These are phyloP conservation scores for Termitomyces heimii DNA, from an alignment of 768 basidiomycete genomes.

Conservation along the genomic window DNA sequence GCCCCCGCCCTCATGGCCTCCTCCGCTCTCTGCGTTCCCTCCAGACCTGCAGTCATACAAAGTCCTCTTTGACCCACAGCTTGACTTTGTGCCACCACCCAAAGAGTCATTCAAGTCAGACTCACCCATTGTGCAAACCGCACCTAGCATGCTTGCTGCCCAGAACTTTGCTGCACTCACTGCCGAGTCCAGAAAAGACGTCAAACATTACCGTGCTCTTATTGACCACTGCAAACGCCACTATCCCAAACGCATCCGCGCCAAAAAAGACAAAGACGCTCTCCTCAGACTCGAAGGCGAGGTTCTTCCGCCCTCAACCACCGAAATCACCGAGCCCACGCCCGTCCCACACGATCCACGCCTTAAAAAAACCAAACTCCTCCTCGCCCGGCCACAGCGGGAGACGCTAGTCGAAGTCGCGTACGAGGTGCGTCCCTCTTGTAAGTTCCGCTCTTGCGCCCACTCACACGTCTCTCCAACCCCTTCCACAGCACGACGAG, in stretches of 20 bases:
- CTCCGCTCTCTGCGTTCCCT: constrained; percentile 14
- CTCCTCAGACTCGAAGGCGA: constrained; percentile 43
- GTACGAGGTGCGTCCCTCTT: constrained; percentile 47
- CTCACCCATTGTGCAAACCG: neutral
- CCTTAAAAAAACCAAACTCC: constrained; percentile 21
- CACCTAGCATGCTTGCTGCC: neutral
- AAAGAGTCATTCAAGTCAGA: neutral
- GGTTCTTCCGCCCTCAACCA: constrained; percentile 25
- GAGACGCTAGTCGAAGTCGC: constrained; percentile 36
- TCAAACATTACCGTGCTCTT: constrained; percentile 27
- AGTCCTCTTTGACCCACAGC: constrained; percentile 55
- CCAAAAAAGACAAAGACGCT: constrained; percentile 12
- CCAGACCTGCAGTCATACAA: constrained; percentile 40
- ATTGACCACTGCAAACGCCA: constrained; percentile 24
- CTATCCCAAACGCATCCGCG: neutral
- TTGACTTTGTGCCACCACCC: constrained; percentile 30
- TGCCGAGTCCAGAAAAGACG: constrained; percentile 1
- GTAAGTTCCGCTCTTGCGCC: neutral
- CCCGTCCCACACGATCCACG: constrained; percentile 49
- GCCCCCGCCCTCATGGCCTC: constrained; percentile 18
- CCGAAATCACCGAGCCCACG: constrained; percentile 27
- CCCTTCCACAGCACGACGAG: constrained; percentile 55
- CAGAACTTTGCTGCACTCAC: neutral
- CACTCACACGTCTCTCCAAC: neutral
- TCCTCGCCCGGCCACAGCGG: constrained; percentile 14